Percentiles rank a stretch among this genome's conserved stretches.
Evolutionary conservation across 441 rosid genomes (phyloP).

Genomic region (Syzygium malaccense): DNA sequence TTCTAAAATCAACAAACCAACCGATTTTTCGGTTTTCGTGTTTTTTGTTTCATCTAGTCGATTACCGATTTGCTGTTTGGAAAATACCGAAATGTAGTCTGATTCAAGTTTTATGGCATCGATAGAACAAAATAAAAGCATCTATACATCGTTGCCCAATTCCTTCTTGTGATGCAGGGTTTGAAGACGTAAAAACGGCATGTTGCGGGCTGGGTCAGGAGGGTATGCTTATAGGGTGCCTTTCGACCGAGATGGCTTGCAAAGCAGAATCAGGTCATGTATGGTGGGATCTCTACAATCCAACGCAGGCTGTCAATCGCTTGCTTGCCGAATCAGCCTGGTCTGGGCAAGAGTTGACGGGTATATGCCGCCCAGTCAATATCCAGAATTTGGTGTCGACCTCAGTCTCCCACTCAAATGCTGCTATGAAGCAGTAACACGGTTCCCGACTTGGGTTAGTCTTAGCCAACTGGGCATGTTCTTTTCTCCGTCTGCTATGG

Average conservation of each 20-base stretch:
- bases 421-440: not conserved
- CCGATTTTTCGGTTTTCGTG: not conserved
- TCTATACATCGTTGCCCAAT: not conserved
- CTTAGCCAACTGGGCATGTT: not conserved
- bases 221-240: conserved; percentile 41
- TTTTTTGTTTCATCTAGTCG: not conserved
- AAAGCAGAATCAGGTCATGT: conserved; percentile 25
- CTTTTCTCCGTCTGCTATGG: not conserved
- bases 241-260: conserved; percentile 51
- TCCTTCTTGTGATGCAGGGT: conserved; percentile 22
- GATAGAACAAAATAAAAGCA: not conserved
- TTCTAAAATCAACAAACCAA: not conserved
- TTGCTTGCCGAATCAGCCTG: conserved; percentile 50
- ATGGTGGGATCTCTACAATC: conserved; percentile 76
- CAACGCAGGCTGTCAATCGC: conserved; percentile 37
- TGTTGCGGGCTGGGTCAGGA: conserved; percentile 52
- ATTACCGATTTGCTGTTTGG: not conserved
- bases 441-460: not conserved
- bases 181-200: conserved; percentile 27
- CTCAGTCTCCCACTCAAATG: not conserved
- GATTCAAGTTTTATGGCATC: not conserved
- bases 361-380: conserved; percentile 34
- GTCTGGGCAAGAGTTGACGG: conserved; percentile 24
- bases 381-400: conserved; percentile 23
- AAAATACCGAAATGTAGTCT: not conserved